Evolutionary conservation across 176 grass and related monocot genomes (phyloP).

Genomic region (Aegilops bicornis): DNA sequence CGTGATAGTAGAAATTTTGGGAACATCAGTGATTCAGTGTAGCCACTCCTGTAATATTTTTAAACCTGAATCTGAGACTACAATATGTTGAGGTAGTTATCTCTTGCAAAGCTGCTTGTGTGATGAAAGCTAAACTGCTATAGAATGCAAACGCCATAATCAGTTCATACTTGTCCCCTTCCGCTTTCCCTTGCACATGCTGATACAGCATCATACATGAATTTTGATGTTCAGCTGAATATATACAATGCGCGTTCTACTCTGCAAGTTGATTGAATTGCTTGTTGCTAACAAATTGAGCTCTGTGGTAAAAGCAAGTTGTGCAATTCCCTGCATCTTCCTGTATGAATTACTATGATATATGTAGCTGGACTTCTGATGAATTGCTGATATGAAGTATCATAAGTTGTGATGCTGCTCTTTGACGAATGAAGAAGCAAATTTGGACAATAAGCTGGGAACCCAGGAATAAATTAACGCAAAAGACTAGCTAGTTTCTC

Average conservation of each 20-base stretch:
- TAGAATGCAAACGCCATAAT: not conserved
- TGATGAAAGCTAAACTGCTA: not conserved
- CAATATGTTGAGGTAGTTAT: not conserved
- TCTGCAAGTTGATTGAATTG: not conserved
- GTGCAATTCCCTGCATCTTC: not conserved
- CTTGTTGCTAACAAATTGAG: not conserved
- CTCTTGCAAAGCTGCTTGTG: slow-evolving; percentile 6
- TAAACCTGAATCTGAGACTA: not conserved
- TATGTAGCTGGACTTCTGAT: too few species aligned
- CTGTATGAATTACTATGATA: not conserved
- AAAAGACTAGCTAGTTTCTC: too few species aligned
- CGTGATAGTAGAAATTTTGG: not conserved
- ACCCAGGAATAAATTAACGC: too few species aligned
- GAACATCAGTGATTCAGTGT: not conserved
- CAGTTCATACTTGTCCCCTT: not conserved
- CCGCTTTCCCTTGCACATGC: not conserved
- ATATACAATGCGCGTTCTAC: not conserved
- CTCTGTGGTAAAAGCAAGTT: not conserved
- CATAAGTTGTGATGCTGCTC: too few species aligned
- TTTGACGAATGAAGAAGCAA: too few species aligned
- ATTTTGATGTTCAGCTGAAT: not conserved
- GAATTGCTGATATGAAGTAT: too few species aligned
- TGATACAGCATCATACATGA: not conserved
- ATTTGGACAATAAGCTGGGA: too few species aligned
- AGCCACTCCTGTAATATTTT: not conserved